Percentiles rank a stretch among this genome's conserved stretches.
These are phyloP conservation scores for Wickerhamiella australiensis DNA, from an alignment of 805 yeast species.

Conservation along the genomic window DNA sequence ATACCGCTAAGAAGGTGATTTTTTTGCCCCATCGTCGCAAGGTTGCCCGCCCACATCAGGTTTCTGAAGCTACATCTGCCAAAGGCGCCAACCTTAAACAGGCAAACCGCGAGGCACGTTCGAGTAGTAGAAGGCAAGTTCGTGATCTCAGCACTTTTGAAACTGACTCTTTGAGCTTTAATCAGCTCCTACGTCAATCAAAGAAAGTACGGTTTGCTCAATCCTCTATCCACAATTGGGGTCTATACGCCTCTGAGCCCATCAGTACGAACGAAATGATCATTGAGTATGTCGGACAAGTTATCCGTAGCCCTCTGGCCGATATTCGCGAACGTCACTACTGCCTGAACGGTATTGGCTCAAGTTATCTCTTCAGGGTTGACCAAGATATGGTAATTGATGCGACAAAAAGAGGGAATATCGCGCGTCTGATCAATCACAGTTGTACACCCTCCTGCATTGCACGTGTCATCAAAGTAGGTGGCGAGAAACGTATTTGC, in stretches of 20 bases:
- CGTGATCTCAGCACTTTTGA: slow-evolving; percentile 46
- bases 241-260: slow-evolving; percentile 87
- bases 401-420: slow-evolving; percentile 95
- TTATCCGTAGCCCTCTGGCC: slow-evolving; percentile 85
- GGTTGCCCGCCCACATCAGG: background rate
- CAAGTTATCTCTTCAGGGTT: slow-evolving; percentile 81
- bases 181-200: slow-evolving; percentile 77
- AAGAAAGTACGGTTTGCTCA: slow-evolving; percentile 95
- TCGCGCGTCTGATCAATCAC: slow-evolving; percentile 92
- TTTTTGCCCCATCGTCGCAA: slow-evolving; percentile 2
- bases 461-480: slow-evolving; percentile 90
- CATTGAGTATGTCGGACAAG: slow-evolving; percentile 94
- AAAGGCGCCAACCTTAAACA: slow-evolving; percentile 31
- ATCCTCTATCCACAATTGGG: slow-evolving; percentile 97
- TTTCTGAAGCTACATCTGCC: background rate
- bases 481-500: slow-evolving; percentile 85
- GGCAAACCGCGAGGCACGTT: slow-evolving; percentile 75
- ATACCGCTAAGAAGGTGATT: background rate
- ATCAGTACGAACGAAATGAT: slow-evolving; percentile 96
- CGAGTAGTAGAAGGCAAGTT: slow-evolving; percentile 73
- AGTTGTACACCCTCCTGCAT: slow-evolving; percentile 97
- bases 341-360: slow-evolving; percentile 83
- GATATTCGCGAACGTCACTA: slow-evolving; percentile 83
- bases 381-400: slow-evolving; percentile 93
- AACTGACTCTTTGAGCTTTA: slow-evolving; percentile 66